phyloP scores from a whole-genome alignment of 768 basidiomycete species.

The Tylopilus felleus region DNA sequence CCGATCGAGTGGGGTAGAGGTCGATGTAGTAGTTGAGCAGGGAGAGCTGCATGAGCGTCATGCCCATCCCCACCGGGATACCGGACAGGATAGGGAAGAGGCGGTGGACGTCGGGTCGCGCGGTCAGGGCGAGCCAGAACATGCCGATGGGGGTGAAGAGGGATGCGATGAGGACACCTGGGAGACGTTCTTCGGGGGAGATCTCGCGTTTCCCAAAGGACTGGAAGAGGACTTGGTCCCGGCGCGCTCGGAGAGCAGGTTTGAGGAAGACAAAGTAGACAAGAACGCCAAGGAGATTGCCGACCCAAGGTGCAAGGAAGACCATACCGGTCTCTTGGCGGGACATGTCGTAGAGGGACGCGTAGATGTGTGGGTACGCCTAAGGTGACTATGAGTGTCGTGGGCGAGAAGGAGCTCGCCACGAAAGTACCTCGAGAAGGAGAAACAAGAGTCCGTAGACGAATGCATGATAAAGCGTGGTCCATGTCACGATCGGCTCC shows the following conservation, averaged over 20 bases:
- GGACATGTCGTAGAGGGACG: constrained; percentile 21
- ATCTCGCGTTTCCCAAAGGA: constrained; percentile 24
- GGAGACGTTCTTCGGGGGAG: constrained; percentile 27
- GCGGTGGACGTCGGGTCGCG: constrained; percentile 9
- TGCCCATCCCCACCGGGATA: constrained; percentile 27
- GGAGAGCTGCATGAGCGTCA: constrained; percentile 28
- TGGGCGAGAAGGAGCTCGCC: not conserved
- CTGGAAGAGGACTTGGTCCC: constrained; percentile 13
- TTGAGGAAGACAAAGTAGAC: constrained; percentile 27
- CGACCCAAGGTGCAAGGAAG: constrained; percentile 26
- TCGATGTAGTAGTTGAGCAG: constrained; percentile 30
- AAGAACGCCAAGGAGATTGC: constrained; percentile 26
- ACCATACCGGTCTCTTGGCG: constrained; percentile 22
- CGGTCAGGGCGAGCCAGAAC: constrained; percentile 27
- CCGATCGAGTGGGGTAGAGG: constrained; percentile 29
- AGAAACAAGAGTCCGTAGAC: constrained; percentile 28
- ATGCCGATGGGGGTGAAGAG: constrained; percentile 28
- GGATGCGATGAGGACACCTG: constrained; percentile 24
- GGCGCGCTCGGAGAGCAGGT: constrained; percentile 16
- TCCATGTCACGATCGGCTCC: constrained; percentile 28
- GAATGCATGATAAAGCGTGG: constrained; percentile 28
- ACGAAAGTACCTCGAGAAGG: constrained; percentile 23
- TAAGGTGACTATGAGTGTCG: not conserved
- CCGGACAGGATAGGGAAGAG: constrained; percentile 21
- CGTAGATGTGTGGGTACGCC: constrained; percentile 25